phyloP scores from a whole-genome alignment of 192 early-diverging fungal species.

The Coemansia sp. region DNA sequence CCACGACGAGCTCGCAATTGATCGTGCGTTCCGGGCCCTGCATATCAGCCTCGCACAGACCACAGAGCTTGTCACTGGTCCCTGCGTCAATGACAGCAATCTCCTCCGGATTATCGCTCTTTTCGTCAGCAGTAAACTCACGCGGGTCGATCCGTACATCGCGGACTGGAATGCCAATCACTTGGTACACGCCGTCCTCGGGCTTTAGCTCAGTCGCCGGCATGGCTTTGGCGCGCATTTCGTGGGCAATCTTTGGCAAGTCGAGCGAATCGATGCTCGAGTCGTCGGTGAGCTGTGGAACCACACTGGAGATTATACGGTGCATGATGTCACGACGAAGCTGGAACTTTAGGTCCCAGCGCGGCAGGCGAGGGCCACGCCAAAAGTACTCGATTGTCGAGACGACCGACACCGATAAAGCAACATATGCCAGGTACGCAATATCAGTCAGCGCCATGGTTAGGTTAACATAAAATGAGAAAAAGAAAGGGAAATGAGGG shows the following conservation, averaged over 20 bases:
- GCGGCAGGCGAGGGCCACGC: constrained; percentile 1
- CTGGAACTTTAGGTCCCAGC: constrained; percentile 9
- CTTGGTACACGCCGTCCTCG: not conserved
- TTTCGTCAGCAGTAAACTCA: not conserved
- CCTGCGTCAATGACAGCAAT: too few species aligned
- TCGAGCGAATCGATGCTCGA: not conserved
- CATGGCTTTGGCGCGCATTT: not conserved
- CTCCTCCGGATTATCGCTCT: too few species aligned
- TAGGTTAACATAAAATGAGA: not conserved
- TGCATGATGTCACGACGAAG: constrained; percentile 13
- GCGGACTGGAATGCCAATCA: not conserved
- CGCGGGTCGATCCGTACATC: not conserved
- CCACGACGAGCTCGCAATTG: not conserved
- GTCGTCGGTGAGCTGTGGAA: constrained; percentile 7
- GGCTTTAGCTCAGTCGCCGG: not conserved
- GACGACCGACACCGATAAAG: not conserved
- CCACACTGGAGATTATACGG: not conserved
- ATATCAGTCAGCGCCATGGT: not conserved
- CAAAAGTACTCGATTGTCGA: constrained; percentile 8
- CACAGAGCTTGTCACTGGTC: not conserved
- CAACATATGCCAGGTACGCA: not conserved
- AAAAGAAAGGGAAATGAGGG: not conserved
- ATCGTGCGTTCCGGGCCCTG: not conserved
- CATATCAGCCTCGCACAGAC: not conserved
- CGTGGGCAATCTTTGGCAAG: not conserved